Base-by-base conservation (phyloP, 75 land plant species). In the Adiantum capillusveneris region DNA sequence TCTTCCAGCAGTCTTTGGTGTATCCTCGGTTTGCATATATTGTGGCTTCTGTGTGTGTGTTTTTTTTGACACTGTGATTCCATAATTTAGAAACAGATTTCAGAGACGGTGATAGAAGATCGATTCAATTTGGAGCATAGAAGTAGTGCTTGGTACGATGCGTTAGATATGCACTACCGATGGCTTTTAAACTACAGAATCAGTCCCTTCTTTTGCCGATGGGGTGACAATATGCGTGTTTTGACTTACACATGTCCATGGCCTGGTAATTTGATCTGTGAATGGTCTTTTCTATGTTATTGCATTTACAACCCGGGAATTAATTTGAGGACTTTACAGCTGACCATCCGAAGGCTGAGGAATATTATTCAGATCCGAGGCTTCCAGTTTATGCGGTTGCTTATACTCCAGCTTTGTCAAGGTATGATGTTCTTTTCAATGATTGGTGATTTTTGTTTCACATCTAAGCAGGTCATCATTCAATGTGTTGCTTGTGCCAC, bases 41-140 rank as follows among this genome's bases (percentile, higher is more conserved):
- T 34, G 3, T 34, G 3, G 7, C 3, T 34, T n/a, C 57, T 29
- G 3, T 56, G 6, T 56, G 34, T 56, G 6, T 3, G 22, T 56
- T 56, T 20, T 2, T 16, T 22, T 12, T 31, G 29, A 2, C 1
- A 2, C 27, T 11, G 5, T 46, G 50, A 17, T 18, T 68, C 29
- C 44, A 31, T 37, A 13, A 20, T 12, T 43, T 11, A 27, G 11
- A 19, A 28, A 51, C 36, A 94, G 98, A 66, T 94, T 72, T 89
- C 98, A 55, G 98, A 94, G 62, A 94, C 98, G 30, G 96, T 94
- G 62, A 94, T 94, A 58, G 98, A 94, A 62, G 98, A 94, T 59
- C 82, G 98, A 11, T 94, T 83, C 65, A 68, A 79, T 29, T 65
- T 89, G 67, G 81, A 79, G 31, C 96, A 94, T 82, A 96, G 98